Evolutionary conservation across 176 grass and related monocot species (phyloP), one percentile per base, ranked within the genome.

Genomic region (Dendrocalamus sinicus): DNA sequence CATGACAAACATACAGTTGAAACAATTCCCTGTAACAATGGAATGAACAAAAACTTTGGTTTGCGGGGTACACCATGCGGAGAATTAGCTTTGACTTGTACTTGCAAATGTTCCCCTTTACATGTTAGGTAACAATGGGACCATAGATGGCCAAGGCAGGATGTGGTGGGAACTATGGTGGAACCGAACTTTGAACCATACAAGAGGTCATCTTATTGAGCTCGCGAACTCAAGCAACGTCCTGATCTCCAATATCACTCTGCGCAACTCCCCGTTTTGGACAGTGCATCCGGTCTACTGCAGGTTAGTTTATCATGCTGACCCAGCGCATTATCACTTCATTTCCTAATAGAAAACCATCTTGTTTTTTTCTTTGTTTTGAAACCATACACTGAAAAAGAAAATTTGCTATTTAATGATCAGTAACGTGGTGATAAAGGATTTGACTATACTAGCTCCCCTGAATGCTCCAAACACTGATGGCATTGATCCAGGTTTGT

Each of bases 131-230:
- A 81, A 82, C 40, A 98, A 95, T 78, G 96, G 96, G 73, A 95
- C 87, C 76, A 89, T 98, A 84, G 93, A 98, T 88, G 93, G 96
- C 53, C 91, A 98, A 53, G 96, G 96, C 37, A 83, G 89, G 48
- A 93, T 98, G 86, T 98, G 96, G 93, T 98, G 96, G 96, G 87
- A 95, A 35, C 86, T 91, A n/a, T 98, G 96, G 96, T 90, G 93
- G 91, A 90, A 98, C 57, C 86, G 86, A 76, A 95, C 96, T 55
- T 78, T 98, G 53, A 90, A 93, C 51, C 86, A 95, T 88, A 98
- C 96, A 77, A 92, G 96, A 72, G 89, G 92, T 7, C 93, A 98
- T 77, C 93, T 98, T 19, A 77, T 98, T 43, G 96, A 98, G 86
- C 83, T 98, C 1, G 67, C 85, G 69, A 93, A 95, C 53, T 95